Evolutionary conservation across 2,329 filamentous ascomycete species (phyloP), one percentile per base, ranked within the genome.

Genomic region (Paramyrothecium roridum): DNA sequence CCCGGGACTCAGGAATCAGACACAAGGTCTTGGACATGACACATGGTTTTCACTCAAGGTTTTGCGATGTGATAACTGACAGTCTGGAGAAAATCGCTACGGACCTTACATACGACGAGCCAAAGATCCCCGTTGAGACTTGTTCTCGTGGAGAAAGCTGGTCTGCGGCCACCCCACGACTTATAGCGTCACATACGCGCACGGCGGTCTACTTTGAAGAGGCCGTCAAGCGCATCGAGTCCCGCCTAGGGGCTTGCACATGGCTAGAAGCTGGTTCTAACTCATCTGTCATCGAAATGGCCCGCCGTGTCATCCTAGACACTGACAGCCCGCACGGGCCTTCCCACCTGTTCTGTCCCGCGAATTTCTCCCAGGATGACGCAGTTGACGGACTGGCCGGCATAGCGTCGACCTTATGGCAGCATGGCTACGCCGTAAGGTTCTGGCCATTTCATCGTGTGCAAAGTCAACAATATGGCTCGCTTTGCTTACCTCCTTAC

Each of bases 11-110:
- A 4, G 4, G 52, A 7, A 57, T 71, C 37, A 70, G 63, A 50
- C 54, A 16, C 22, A 79, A 77, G 60, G 60, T 61, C 3, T 70
- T 82, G 0, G 67, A 73, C 13, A 74, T 78, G 1, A 76, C 77
- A 0, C 71, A 81, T 54, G 78, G 74, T 0, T 81, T 79, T 59
- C 79, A 81, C 58, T 80, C 73, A 0, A 50, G 53, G 0, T 63
- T 81, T 0, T 72, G 76, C 0, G 75, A 80, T 0, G 50, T 56
- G 0, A 50, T 80, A 1, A 51, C 70, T 8, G 17, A 48, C 1
- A 40, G 56, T 0, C 61, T 76, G 1, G 59, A 62, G 16, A 22
- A 59, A 1, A 30, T 72, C 3, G 73, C 60, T 0, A 52, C 63
- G 3, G 34, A 23, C 1, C 3, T 63, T 13, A 21, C 30, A 1